These are phyloP conservation scores for Mycena sanguinolenta DNA, from an alignment of 768 basidiomycete genomes.

Conservation along the genomic window DNA sequence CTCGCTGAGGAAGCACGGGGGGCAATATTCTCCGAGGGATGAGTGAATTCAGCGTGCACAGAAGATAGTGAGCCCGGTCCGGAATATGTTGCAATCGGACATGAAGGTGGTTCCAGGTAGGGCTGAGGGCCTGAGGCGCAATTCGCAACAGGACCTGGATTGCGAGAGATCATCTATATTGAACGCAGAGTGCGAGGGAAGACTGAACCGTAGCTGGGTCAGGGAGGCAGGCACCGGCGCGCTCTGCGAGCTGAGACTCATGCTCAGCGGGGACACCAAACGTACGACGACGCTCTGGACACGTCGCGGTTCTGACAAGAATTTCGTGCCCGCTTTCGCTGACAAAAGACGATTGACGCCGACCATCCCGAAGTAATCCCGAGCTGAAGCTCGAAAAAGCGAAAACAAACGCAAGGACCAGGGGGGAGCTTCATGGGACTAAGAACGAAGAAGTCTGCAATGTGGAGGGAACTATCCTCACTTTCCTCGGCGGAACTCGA, in stretches of 20 bases:
- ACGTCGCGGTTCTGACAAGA: background rate
- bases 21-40: background rate
- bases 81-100: constrained; percentile 4
- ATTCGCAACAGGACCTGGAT: background rate
- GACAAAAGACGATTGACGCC: constrained; percentile 7
- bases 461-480: background rate
- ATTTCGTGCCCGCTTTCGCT: background rate
- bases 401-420: background rate
- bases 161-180: background rate
- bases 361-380: background rate
- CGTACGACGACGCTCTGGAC: constrained; percentile 1
- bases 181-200: background rate
- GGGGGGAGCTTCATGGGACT: constrained; percentile 5
- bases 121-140: background rate
- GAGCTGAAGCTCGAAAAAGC: background rate
- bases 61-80: background rate
- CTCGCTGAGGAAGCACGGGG: background rate
- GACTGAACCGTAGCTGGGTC: background rate
- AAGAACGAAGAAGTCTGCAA: too few relatives aligned
- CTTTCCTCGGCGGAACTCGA: background rate
- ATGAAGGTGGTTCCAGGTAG: background rate
- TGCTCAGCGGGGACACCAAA: background rate
- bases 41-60: background rate
- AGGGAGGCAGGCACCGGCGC: constrained; percentile 2
- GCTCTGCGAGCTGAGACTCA: background rate